These are phyloP conservation scores for Fusarium guadeloupense DNA, from an alignment of 2,329 filamentous ascomycete species.

Conservation along the genomic window DNA sequence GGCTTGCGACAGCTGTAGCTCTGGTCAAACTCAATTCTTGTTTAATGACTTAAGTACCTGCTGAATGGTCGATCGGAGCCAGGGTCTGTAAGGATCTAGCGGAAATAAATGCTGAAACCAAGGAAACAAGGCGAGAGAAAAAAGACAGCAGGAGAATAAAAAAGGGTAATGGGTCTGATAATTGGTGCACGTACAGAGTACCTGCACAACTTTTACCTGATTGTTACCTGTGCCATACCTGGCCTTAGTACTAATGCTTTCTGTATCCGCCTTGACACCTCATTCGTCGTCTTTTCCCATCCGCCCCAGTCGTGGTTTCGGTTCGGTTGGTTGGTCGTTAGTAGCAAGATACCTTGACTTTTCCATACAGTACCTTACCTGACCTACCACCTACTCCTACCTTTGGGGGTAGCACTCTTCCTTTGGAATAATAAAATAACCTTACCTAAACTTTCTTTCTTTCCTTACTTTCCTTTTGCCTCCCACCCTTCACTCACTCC, in stretches of 20 bases:
- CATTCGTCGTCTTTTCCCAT: conserved; percentile 31
- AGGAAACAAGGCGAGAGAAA: conserved; percentile 7
- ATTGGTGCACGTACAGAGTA: conserved; percentile 10
- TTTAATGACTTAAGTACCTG: conserved; percentile 10
- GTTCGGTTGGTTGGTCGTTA: conserved; percentile 38
- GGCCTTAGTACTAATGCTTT: conserved; percentile 28
- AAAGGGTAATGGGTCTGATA: conserved; percentile 25
- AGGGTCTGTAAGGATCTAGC: conserved; percentile 25
- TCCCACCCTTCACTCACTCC: conserved; percentile 10
- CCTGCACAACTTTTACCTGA: conserved; percentile 25
- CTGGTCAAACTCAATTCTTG: conserved; percentile 19
- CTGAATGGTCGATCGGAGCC: conserved; percentile 29
- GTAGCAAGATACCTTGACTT: conserved; percentile 18
- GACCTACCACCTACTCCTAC: neutral
- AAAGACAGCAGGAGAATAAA: neutral
- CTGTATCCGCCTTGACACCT: conserved; percentile 29
- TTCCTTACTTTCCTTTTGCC: conserved; percentile 6
- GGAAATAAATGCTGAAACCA: conserved; percentile 21
- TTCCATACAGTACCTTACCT: too few species aligned
- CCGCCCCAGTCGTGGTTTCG: conserved; percentile 28
- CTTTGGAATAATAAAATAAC: conserved; percentile 18
- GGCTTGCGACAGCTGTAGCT: neutral
- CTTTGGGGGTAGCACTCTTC: conserved; percentile 21
- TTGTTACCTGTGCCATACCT: conserved; percentile 27
- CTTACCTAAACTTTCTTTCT: conserved; percentile 28